phyloP scores from a whole-genome alignment of 805 yeast species.

The Teunomyces lycoperdinae region DNA sequence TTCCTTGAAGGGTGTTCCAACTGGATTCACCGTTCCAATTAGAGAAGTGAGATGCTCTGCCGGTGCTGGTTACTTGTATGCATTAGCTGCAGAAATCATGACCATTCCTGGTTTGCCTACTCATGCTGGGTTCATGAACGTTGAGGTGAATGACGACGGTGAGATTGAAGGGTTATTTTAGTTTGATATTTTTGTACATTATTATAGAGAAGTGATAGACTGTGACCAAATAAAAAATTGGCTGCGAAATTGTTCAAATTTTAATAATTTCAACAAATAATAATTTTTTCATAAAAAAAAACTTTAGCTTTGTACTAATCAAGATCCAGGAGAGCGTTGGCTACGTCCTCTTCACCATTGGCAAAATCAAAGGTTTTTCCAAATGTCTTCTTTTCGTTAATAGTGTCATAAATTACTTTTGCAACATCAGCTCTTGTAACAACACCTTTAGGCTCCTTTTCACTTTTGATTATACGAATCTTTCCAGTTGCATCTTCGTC shows the following conservation, averaged over 20 bases:
- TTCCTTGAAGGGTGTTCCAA: constrained; percentile 88
- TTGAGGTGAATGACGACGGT: constrained; percentile 86
- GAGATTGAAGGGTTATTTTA: constrained; percentile 91
- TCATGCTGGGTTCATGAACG: constrained; percentile 94
- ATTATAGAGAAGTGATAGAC: constrained; percentile 4
- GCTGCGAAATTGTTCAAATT: background rate
- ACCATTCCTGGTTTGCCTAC: constrained; percentile 98
- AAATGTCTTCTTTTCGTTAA: constrained; percentile 36
- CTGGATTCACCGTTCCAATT: constrained; percentile 90
- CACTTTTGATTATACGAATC: constrained; percentile 30
- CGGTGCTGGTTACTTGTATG: constrained; percentile 96
- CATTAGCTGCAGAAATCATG: constrained; percentile 94
- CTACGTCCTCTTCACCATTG: constrained; percentile 36
- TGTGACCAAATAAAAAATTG: background rate
- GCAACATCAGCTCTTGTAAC: constrained; percentile 60
- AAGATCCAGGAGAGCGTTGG: background rate
- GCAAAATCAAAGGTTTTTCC: constrained; percentile 44
- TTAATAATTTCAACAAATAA: background rate
- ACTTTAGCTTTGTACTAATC: background rate
- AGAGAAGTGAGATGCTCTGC: constrained; percentile 91
- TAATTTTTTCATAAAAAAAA: background rate
- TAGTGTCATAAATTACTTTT: constrained; percentile 32
- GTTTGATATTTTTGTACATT: constrained; percentile 5
- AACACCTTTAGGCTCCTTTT: constrained; percentile 18
- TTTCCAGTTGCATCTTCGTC: constrained; percentile 45